Conservation (phyloP, 345 rosid species). For the Anastatica hierochuntica region DNA sequence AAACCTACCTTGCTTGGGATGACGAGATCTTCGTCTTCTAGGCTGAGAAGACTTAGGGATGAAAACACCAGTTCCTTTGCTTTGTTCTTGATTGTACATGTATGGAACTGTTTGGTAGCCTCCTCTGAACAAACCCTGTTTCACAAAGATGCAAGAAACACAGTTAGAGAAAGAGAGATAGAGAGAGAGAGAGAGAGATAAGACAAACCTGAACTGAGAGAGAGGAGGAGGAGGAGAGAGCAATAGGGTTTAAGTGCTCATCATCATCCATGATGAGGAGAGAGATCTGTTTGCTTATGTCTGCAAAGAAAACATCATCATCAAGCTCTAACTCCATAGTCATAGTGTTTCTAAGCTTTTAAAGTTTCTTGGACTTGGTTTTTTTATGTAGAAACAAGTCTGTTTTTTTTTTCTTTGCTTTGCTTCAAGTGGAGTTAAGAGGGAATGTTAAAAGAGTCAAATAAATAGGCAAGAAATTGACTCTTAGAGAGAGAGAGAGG, state of each 20-base stretch:
- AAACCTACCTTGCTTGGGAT: slow-evolving; percentile 45
- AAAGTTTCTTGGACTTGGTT: slow-evolving; percentile 7
- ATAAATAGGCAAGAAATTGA: slow-evolving; percentile 20
- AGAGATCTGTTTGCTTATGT: slow-evolving; percentile 85
- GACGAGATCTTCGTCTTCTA: slow-evolving; percentile 38
- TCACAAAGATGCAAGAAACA: slow-evolving; percentile 6
- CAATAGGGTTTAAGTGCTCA: slow-evolving; percentile 36
- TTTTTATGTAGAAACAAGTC: no score
- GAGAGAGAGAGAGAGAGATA: no score
- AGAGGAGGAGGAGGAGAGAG: slow-evolving; percentile 28
- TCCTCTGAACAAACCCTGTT: slow-evolving; percentile 41
- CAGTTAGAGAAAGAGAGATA: neutral
- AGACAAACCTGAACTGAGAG: slow-evolving; percentile 56
- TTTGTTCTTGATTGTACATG: slow-evolving; percentile 43
- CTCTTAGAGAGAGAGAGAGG: slow-evolving; percentile 1
- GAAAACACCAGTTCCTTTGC: slow-evolving; percentile 93
- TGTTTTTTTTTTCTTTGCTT: no score
- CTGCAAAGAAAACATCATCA: slow-evolving; percentile 86
- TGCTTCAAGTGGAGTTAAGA: no score
- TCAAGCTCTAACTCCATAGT: slow-evolving; percentile 76
- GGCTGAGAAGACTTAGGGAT: slow-evolving; percentile 63
- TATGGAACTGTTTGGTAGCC: slow-evolving; percentile 37
- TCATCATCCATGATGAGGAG: slow-evolving; percentile 94
- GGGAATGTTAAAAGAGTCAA: slow-evolving; percentile 28
- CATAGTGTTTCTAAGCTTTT: slow-evolving; percentile 19